phyloP scores from a whole-genome alignment of 805 yeast species.

The Candida succiphila region DNA sequence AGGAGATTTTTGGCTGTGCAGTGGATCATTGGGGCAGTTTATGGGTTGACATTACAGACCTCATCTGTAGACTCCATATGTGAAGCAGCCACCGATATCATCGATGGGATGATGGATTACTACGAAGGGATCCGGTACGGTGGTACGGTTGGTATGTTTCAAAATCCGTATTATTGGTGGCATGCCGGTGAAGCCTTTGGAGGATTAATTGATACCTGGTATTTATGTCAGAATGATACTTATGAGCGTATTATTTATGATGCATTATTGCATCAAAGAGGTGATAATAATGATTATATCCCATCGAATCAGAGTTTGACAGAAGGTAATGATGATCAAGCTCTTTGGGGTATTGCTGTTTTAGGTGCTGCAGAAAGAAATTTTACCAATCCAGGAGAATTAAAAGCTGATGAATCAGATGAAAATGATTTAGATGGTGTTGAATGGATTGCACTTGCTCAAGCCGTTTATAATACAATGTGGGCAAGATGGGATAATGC shows the following conservation, averaged over 20 bases:
- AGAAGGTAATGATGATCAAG: slow-evolving; percentile 93
- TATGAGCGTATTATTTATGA: slow-evolving; percentile 45
- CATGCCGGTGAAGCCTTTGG: slow-evolving; percentile 80
- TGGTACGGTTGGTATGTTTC: slow-evolving; percentile 64
- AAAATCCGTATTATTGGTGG: slow-evolving; percentile 83
- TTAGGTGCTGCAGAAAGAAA: slow-evolving; percentile 80
- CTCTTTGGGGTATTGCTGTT: slow-evolving; percentile 83
- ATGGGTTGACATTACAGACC: too few relatives aligned
- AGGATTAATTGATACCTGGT: slow-evolving; percentile 62
- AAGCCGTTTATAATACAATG: slow-evolving; percentile 85
- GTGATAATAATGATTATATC: slow-evolving; percentile 54
- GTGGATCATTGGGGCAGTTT: too few relatives aligned
- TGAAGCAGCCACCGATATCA: slow-evolving; percentile 49
- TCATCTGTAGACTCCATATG: slow-evolving; percentile 20
- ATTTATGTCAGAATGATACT: slow-evolving; percentile 57
- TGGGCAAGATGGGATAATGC: slow-evolving; percentile 63
- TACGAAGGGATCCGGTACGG: slow-evolving; percentile 60
- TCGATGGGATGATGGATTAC: slow-evolving; percentile 72
- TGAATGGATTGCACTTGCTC: slow-evolving; percentile 65
- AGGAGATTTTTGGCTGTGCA: too few relatives aligned
- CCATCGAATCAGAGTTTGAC: slow-evolving; percentile 76
- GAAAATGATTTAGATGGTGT: slow-evolving; percentile 26
- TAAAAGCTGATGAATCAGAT: slow-evolving; percentile 9
- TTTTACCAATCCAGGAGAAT: slow-evolving; percentile 56
- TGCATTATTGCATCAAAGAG: slow-evolving; percentile 60